Conservation (phyloP, 2,329 filamentous ascomycete genomes). For the Aspergillus sp. region DNA sequence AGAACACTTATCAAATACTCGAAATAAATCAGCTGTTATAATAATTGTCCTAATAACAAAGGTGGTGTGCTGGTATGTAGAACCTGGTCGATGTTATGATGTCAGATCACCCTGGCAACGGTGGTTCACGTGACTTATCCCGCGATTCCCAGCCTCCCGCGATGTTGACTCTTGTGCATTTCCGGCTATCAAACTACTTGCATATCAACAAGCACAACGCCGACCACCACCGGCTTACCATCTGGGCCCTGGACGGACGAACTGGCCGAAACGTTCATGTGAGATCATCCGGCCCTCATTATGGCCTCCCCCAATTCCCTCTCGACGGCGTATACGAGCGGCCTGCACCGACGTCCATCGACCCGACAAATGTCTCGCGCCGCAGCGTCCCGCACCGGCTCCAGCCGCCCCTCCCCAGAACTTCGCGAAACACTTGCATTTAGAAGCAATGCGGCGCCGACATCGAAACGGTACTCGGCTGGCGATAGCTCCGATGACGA, state of each 20-base stretch:
- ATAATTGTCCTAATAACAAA: not conserved
- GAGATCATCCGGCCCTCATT: slow-evolving; percentile 15
- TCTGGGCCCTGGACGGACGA: slow-evolving; percentile 12
- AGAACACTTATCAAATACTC: no score
- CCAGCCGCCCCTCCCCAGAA: slow-evolving; percentile 32
- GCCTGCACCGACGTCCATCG: slow-evolving; percentile 32
- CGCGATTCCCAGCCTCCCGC: slow-evolving; percentile 16
- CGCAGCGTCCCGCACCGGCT: slow-evolving; percentile 32
- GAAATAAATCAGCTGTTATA: not conserved
- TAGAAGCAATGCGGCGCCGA: slow-evolving; percentile 17
- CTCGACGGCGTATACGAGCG: slow-evolving; percentile 34
- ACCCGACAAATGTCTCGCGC: slow-evolving; percentile 37
- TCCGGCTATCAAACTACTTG: slow-evolving; percentile 2
- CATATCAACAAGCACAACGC: slow-evolving; percentile 9
- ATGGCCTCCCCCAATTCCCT: slow-evolving; percentile 39
- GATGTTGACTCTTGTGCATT: slow-evolving; percentile 13
- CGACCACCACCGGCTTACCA: slow-evolving; percentile 5
- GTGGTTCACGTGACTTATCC: slow-evolving; percentile 7
- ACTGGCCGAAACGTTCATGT: slow-evolving; percentile 17
- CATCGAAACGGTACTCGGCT: slow-evolving; percentile 40
- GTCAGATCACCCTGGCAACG: slow-evolving; percentile 9
- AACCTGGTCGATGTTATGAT: slow-evolving; percentile 4
- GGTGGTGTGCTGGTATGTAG: not conserved
- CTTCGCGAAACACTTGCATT: slow-evolving; percentile 16
- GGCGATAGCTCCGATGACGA: slow-evolving; percentile 95